These are phyloP conservation scores for Penicillium roqueforti DNA, from an alignment of 495 filamentous ascomycete genomes.

Conservation along the genomic window DNA sequence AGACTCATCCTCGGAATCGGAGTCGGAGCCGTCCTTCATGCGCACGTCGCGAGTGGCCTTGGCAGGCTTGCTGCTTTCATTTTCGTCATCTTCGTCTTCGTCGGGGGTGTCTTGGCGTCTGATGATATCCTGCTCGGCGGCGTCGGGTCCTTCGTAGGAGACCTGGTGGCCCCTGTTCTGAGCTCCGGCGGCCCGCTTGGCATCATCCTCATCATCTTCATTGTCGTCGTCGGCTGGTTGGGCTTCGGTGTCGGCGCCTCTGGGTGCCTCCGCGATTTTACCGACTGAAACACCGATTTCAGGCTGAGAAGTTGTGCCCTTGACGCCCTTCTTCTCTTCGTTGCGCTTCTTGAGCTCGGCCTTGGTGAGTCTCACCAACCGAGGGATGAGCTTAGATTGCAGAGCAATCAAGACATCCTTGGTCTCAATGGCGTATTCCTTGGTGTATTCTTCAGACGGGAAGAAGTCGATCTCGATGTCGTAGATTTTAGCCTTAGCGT, in stretches of 20 bases:
- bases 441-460: slow-evolving; percentile 72
- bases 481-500: slow-evolving; percentile 74
- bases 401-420: slow-evolving; percentile 72
- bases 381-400: slow-evolving; percentile 72
- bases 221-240: slow-evolving; percentile 68
- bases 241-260: slow-evolving; percentile 49
- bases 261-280: slow-evolving; percentile 56
- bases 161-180: slow-evolving; percentile 73
- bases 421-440: slow-evolving; percentile 77
- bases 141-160: slow-evolving; percentile 87
- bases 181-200: slow-evolving; percentile 70
- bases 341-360: slow-evolving; percentile 76
- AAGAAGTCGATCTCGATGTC: slow-evolving; percentile 80
- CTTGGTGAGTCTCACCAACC: slow-evolving; percentile 61
- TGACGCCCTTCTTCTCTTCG: slow-evolving; percentile 56
- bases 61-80: slow-evolving; percentile 19
- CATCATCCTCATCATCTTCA: slow-evolving; percentile 79
- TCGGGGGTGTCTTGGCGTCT: slow-evolving; percentile 39
- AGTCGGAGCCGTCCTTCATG: slow-evolving; percentile 34
- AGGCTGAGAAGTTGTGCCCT: slow-evolving; percentile 63
- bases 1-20: slow-evolving; percentile 21
- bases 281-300: slow-evolving; percentile 78
- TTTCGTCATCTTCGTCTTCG: slow-evolving; percentile 42
- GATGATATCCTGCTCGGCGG: slow-evolving; percentile 76
- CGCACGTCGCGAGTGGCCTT: slow-evolving; percentile 21